These are phyloP conservation scores for Botrytis paeoniae DNA, from an alignment of 2,329 filamentous ascomycete species.

Conservation along the genomic window DNA sequence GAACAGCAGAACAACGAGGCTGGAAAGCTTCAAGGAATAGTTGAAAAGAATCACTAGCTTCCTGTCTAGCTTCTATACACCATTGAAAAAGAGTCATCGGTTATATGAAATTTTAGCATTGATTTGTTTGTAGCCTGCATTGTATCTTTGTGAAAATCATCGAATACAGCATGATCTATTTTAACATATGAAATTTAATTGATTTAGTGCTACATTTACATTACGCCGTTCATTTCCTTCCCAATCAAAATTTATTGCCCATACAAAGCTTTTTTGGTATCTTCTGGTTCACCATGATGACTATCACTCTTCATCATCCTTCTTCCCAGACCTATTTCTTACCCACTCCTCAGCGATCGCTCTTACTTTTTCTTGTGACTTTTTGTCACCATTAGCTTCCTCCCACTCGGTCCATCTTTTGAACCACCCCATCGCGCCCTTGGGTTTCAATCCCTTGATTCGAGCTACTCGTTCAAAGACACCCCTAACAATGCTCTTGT, in stretches of 20 bases:
- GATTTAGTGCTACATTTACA: constrained; percentile 4
- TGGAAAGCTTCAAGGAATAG: background rate
- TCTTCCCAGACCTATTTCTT: constrained; percentile 44
- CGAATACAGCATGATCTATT: background rate
- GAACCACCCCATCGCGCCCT: constrained; percentile 84
- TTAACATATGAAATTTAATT: background rate
- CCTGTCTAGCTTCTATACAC: background rate
- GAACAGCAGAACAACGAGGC: constrained; percentile 16
- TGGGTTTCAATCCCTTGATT: constrained; percentile 70
- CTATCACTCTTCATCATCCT: constrained; percentile 16
- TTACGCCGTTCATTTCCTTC: background rate
- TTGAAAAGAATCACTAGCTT: background rate
- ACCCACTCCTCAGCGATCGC: constrained; percentile 70
- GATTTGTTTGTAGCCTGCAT: background rate
- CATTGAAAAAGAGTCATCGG: background rate
- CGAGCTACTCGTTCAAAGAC: constrained; percentile 78
- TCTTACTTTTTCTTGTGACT: constrained; percentile 67
- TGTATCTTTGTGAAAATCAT: background rate
- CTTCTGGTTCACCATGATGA: background rate
- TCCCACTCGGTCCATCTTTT: constrained; percentile 91
- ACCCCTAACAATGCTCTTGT: constrained; percentile 61
- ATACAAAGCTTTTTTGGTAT: constrained; percentile 14
- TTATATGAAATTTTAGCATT: background rate
- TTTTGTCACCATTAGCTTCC: constrained; percentile 66
- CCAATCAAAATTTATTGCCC: background rate